A percentile compares a stretch with the other conserved stretches of the same genome.
Evolutionary conservation across 2,329 filamentous ascomycete species (phyloP).

Genomic region (Trichoderma atroviride): DNA sequence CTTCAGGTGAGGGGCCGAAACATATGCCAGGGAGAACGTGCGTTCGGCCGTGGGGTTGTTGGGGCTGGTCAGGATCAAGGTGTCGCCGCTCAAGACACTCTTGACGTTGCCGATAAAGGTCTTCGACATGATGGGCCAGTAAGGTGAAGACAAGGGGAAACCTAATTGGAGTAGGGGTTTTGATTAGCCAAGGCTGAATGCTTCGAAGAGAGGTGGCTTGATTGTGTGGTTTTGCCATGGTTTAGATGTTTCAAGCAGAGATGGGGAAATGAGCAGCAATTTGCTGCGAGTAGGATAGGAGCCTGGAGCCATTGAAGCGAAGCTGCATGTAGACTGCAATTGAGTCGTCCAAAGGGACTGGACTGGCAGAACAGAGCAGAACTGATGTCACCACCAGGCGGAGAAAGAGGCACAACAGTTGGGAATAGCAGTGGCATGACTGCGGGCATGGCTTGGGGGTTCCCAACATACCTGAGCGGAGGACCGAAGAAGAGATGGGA

Average conservation of each 20-base stretch:
- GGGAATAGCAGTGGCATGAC: constrained; percentile 5
- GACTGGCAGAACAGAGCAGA: neutral
- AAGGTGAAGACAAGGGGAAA: constrained; percentile 16
- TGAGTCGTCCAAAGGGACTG: neutral
- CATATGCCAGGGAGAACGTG: constrained; percentile 86
- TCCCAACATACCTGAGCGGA: constrained; percentile 32
- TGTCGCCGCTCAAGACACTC: constrained; percentile 92
- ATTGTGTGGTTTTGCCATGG: neutral
- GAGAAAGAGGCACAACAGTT: constrained; percentile 1
- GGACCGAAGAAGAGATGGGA: constrained; percentile 8
- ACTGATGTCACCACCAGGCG: constrained; percentile 31
- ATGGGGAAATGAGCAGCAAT: neutral
- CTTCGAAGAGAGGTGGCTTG: neutral
- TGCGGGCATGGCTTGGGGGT: neutral
- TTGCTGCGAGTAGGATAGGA: neutral
- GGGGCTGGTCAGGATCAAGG: constrained; percentile 78
- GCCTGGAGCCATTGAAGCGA: neutral
- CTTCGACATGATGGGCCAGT: constrained; percentile 50
- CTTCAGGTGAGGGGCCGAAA: constrained; percentile 82
- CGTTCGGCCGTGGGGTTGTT: constrained; percentile 83
- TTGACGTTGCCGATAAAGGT: constrained; percentile 77
- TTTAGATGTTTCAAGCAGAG: neutral
- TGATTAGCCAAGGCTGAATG: neutral
- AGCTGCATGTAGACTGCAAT: neutral
- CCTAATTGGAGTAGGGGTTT: constrained; percentile 1